Evolutionary conservation across 23 red algal species (phyloP).

Genomic region (Gracilariopsis chorda): DNA sequence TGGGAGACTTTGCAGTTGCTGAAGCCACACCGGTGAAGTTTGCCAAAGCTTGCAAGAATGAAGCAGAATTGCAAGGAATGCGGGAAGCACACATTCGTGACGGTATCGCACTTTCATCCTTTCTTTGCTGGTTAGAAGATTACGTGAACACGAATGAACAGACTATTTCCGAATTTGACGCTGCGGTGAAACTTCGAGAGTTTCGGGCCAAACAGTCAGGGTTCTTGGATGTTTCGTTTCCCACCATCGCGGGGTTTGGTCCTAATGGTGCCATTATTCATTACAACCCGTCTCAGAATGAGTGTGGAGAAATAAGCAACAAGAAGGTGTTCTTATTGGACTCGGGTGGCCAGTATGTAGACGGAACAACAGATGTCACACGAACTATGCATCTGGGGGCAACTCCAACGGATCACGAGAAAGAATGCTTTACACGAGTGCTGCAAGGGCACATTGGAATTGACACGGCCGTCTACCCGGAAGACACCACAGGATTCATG

Average conservation of each 20-base stretch:
- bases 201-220: conserved; percentile 68
- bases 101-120: conserved; percentile 69
- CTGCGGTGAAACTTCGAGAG: conserved; percentile 46
- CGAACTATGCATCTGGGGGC: conserved; percentile 90
- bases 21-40: conserved; percentile 66
- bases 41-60: conserved; percentile 92
- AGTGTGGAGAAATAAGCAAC: not conserved
- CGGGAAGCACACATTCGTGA: conserved; percentile 81
- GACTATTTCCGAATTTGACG: conserved; percentile 63
- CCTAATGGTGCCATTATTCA: conserved; percentile 96
- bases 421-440: conserved; percentile 76
- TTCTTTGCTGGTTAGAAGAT: conserved; percentile 87
- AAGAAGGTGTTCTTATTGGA: conserved; percentile 84
- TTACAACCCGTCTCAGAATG: conserved; percentile 53
- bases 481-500: conserved; percentile 81
- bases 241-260: conserved; percentile 85
- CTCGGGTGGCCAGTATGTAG: conserved; percentile 94
- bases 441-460: conserved; percentile 90
- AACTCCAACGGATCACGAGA: conserved; percentile 42
- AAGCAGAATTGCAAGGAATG: conserved; percentile 87
- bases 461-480: conserved; percentile 82
- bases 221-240: conserved; percentile 79
- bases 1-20: not conserved
- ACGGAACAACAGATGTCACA: conserved; percentile 98
- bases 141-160: not conserved